phyloP scores from a whole-genome alignment of 305 asterid genomes.

The Solanum hybrid region DNA sequence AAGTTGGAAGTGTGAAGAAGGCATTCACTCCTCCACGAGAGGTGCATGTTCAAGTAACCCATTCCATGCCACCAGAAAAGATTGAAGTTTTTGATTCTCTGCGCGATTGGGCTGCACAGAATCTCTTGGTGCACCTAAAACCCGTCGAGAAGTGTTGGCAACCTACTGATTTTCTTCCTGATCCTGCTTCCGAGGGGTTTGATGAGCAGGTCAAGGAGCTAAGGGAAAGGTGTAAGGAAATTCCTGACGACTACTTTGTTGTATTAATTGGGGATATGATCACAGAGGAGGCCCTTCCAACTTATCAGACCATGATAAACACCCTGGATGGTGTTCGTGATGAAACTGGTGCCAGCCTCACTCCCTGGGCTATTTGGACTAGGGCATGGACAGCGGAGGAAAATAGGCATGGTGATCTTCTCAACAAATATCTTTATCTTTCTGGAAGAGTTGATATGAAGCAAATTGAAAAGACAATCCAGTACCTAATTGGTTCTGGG shows the following conservation, averaged over 20 bases:
- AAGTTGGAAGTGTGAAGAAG: slow-evolving; percentile 34
- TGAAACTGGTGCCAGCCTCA: slow-evolving; percentile 64
- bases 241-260: slow-evolving; percentile 64
- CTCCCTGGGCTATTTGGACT: slow-evolving; percentile 81
- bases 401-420: slow-evolving; percentile 80
- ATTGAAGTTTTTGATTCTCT: slow-evolving; percentile 54
- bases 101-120: slow-evolving; percentile 57
- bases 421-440: slow-evolving; percentile 64
- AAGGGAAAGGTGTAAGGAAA: slow-evolving; percentile 43
- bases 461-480: slow-evolving; percentile 68
- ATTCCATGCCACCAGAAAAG: slow-evolving; percentile 71
- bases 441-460: slow-evolving; percentile 78
- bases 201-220: slow-evolving; percentile 64
- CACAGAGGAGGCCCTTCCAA: slow-evolving; percentile 78
- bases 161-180: slow-evolving; percentile 66
- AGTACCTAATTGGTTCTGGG: slow-evolving; percentile 70
- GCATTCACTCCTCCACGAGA: slow-evolving; percentile 54
- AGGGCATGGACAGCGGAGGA: slow-evolving; percentile 86
- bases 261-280: slow-evolving; percentile 82
- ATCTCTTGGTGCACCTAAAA: slow-evolving; percentile 51
- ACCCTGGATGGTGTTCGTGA: slow-evolving; percentile 71
- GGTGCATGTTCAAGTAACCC: slow-evolving; percentile 50
- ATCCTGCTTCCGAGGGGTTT: slow-evolving; percentile 67
- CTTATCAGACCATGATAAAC: slow-evolving; percentile 76
- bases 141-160: slow-evolving; percentile 74